Percentiles rank a stretch among this genome's conserved stretches.
phyloP scores from a whole-genome alignment of 140 eudicot genomes.

The Oenanthe javanica region DNA sequence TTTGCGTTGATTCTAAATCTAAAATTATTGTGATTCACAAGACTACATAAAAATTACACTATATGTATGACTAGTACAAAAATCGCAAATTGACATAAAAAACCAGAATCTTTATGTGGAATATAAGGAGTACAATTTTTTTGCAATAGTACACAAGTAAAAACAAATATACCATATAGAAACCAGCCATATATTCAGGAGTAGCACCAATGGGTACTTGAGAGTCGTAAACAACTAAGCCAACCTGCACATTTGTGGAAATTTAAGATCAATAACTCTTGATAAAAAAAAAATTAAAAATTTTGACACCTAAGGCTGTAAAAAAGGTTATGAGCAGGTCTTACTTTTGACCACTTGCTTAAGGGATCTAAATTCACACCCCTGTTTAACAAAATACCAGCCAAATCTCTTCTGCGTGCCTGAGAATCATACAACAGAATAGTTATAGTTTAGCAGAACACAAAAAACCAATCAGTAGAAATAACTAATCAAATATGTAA shows the following conservation, averaged over 20 bases:
- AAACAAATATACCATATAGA: conserved; percentile 62
- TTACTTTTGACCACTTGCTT: conserved; percentile 98
- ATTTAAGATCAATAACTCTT: neutral
- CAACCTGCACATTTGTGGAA: conserved; percentile 47
- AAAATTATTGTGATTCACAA: neutral
- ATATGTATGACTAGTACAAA: neutral
- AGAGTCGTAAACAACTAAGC: conserved; percentile 86
- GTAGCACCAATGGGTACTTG: conserved; percentile 99
- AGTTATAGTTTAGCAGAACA: neutral
- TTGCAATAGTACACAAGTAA: neutral
- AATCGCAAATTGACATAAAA: neutral
- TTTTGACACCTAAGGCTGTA: neutral
- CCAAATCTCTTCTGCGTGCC: conserved; percentile 95
- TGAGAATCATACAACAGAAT: conserved; percentile 9
- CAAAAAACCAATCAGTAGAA: neutral
- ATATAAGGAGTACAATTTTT: neutral
- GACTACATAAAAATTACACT: too few relatives aligned
- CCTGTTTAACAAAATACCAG: conserved; percentile 85
- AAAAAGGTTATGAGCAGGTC: conserved; percentile 1
- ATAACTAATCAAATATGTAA: neutral
- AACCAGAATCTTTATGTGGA: neutral
- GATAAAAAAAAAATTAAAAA: too few relatives aligned
- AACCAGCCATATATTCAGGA: conserved; percentile 98
- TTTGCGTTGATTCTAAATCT: neutral
- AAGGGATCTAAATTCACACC: conserved; percentile 94